Evolutionary conservation across 2,329 filamentous ascomycete genomes (phyloP).

Genomic region (Talaromyces atroroseus): DNA sequence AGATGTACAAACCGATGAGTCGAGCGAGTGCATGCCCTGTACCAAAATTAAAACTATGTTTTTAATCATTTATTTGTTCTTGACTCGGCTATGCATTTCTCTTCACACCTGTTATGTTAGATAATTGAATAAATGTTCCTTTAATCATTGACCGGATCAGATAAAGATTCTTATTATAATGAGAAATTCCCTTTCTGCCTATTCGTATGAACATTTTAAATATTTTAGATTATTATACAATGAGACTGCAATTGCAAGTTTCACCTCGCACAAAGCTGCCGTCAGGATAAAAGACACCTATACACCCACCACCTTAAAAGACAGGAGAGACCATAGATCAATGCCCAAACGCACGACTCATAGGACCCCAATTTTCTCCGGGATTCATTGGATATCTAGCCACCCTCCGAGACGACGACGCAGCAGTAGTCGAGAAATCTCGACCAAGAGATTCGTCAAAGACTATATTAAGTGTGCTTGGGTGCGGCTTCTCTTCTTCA

Average conservation of each 20-base stretch:
- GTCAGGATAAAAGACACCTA: too few species aligned
- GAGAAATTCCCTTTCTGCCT: background rate
- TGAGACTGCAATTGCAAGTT: too few species aligned
- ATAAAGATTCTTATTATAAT: background rate
- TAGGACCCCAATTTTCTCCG: conserved; percentile 86
- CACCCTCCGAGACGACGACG: conserved; percentile 51
- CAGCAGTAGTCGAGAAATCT: conserved; percentile 41
- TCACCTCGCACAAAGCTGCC: too few species aligned
- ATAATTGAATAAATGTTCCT: background rate
- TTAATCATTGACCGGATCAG: background rate
- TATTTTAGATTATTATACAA: background rate
- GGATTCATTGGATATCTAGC: conserved; percentile 89
- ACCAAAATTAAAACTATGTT: background rate
- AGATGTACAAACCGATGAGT: background rate
- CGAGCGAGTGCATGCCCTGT: background rate
- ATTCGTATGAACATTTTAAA: background rate
- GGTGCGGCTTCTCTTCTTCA: conserved; percentile 19
- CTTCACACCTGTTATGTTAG: background rate
- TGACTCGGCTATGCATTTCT: background rate
- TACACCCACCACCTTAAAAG: background rate
- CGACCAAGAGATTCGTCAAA: conserved; percentile 79
- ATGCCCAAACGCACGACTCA: conserved; percentile 45
- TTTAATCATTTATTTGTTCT: background rate
- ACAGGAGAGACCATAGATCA: background rate
- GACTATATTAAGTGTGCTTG: conserved; percentile 53